These are phyloP conservation scores for Corchorus olitorius DNA, from an alignment of 345 rosid genomes.

Conservation along the genomic window DNA sequence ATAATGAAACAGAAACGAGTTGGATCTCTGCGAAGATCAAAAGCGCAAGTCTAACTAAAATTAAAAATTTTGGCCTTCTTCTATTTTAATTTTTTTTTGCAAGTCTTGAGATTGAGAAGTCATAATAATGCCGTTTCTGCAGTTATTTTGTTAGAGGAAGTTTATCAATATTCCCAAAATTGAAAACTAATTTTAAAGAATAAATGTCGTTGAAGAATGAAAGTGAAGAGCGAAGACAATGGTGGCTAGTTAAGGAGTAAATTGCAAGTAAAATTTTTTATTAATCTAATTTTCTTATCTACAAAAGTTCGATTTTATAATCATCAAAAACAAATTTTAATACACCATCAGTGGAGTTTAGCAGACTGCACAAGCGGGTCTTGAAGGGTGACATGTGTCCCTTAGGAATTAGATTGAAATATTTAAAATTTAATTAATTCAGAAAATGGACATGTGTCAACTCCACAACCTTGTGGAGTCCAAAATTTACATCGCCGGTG, in stretches of 20 bases:
- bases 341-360: too few species aligned
- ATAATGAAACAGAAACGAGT: not conserved
- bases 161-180: not conserved
- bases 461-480: too few species aligned
- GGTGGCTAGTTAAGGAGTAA: not conserved
- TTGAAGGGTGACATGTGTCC: too few species aligned
- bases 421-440: too few species aligned
- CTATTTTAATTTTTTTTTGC: not conserved
- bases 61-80: not conserved
- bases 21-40: constrained; percentile 8
- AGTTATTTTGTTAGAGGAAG: not conserved
- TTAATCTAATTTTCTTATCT: too few species aligned
- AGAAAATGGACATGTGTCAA: too few species aligned
- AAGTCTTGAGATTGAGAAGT: not conserved
- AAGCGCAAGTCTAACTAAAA: not conserved
- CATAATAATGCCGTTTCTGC: not conserved
- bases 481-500: too few species aligned
- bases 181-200: not conserved
- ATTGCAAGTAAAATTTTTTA: not conserved
- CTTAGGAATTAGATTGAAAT: too few species aligned
- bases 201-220: not conserved
- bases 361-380: too few species aligned
- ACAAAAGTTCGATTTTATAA: too few species aligned
- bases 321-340: too few species aligned
- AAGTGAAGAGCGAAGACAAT: too few species aligned